Evolutionary conservation across 2,329 filamentous ascomycete species (phyloP), one percentile per base, ranked within the genome.

Genomic region (Pestalotiopsis sp.): DNA sequence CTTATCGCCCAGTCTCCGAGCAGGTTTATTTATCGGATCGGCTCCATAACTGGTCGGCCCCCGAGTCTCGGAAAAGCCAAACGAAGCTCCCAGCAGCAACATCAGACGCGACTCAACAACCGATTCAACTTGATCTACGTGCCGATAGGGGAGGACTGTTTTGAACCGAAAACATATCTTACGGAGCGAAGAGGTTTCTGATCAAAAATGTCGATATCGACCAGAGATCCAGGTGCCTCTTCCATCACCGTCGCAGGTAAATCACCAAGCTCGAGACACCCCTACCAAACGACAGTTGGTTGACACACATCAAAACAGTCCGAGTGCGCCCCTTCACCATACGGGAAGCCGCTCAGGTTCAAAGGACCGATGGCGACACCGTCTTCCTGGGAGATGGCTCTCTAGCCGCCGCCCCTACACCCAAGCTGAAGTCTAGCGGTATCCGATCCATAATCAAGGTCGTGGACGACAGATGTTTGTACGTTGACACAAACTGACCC

Each of bases 301-400:
- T 66, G 68, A 69, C 69, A 70, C 78, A 84, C 67, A 81, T 72
- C n/a, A 20, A 55, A 41, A 23, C 74, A 91, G 90, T 92, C 71
- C 89, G 90, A 77, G 90, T 92, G 73, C 88, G 90, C 74, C 90
- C 90, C 5, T 92, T 92, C 75, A 92, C 90, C 12, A 98, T 98
- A 74, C 88, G 94, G 83, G 96, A 99, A 86, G 96, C 96, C 74
- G 96, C 96, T 55, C 95, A 98, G 83, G 84, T 99, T 85, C 86
- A 90, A 65, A 89, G 86, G 77, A 88, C 82, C 76, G 95, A 99
- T 75, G 95, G 98, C 80, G 91, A 91, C 66, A 94, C 93, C 4
- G 81, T 97, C 49, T 99, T 99, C 78, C 88, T 99, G n/a, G 96
- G 96, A 70, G 96, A 99, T 79, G 96, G 96, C 69, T 98, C 95